Evolutionary conservation across 768 basidiomycete genomes (phyloP), one percentile per base, ranked within the genome.

Genomic region (Termitomyces sp.): DNA sequence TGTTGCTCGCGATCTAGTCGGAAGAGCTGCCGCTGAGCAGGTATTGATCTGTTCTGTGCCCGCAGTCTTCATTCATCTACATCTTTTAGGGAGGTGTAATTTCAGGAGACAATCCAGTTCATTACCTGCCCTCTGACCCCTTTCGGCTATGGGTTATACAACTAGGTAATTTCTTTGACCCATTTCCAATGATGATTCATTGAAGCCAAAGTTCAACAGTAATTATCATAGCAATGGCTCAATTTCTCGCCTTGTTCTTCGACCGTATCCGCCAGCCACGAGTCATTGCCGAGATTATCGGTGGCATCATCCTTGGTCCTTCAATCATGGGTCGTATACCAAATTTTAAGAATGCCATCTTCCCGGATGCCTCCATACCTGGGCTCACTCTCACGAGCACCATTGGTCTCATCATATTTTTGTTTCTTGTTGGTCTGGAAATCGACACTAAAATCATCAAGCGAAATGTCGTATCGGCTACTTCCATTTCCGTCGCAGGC

Each of bases 281-380:
- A n/a, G 95, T 98, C 59, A 93, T 97, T 53, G 86, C 94, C 43
- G 95, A 98, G 69, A 88, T 97, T 58, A 83, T 98, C 55, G 92
- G 87, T 0, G 96, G 96, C 22, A 85, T 98, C 62, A 65, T 98
- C 22, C 79, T 98, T 11, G 94, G 94, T 43, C 84, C 84, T 0
- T 78, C 83, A 0, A 81, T 89, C 10, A 84, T 92, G 80, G 92
- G 92, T 3, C 84, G 83, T 28, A 92, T 94, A 58, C 92, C 90
- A 0, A 68, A 76, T 40, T 96, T 94, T 74, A 76, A 72, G n/a
- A 50, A 71, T 8, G 65, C 70, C 41, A 86, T 90, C 60, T 90
- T 88, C 70, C 86, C 87, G 0, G 47, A 65, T 0, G 65, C 54
- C 4, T 80, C 79, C 10, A 74, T 85, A 63, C 72, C 84, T 5